A percentile compares a stretch with the other conserved stretches of the same genome.
Evolutionary conservation across 2,329 filamentous ascomycete genomes (phyloP).

Genomic region (Penicillium brasilianum): DNA sequence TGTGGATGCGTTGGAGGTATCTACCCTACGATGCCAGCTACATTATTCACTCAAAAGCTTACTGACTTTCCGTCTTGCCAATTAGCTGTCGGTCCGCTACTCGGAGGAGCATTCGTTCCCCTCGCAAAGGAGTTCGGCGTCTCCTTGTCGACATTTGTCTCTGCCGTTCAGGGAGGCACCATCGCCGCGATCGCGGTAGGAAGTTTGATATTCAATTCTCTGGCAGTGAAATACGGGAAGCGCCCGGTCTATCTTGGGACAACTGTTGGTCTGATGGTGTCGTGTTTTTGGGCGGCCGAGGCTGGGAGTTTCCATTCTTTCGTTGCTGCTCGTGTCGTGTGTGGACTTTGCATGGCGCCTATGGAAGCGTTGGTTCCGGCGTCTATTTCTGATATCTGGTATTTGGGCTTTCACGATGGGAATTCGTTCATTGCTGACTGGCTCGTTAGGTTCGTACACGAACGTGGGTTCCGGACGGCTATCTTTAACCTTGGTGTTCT

Average conservation of each 20-base stretch:
- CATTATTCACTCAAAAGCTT: neutral
- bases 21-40: neutral
- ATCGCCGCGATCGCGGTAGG: conserved; percentile 45
- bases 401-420: no score
- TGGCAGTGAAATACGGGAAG: conserved; percentile 48
- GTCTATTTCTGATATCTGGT: conserved; percentile 50
- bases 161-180: conserved; percentile 43
- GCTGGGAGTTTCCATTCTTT: conserved; percentile 39
- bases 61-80: neutral
- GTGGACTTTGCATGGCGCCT: conserved; percentile 47
- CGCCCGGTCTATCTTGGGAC: conserved; percentile 44
- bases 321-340: conserved; percentile 40
- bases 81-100: conserved; percentile 46
- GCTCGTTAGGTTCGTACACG: conserved; percentile 45
- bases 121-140: conserved; percentile 41
- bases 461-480: conserved; percentile 47
- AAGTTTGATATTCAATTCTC: conserved; percentile 42
- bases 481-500: conserved; percentile 51
- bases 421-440: neutral
- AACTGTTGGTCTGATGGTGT: conserved; percentile 41
- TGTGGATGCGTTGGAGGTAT: conserved; percentile 50
- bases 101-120: conserved; percentile 44
- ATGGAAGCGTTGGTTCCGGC: conserved; percentile 48
- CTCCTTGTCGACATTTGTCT: conserved; percentile 39
- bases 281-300: conserved; percentile 44